Percentiles rank a stretch among this genome's conserved stretches.
Conservation (phyloP, 2,329 filamentous ascomycete genomes). For the Cyphellophora attinorum region DNA sequence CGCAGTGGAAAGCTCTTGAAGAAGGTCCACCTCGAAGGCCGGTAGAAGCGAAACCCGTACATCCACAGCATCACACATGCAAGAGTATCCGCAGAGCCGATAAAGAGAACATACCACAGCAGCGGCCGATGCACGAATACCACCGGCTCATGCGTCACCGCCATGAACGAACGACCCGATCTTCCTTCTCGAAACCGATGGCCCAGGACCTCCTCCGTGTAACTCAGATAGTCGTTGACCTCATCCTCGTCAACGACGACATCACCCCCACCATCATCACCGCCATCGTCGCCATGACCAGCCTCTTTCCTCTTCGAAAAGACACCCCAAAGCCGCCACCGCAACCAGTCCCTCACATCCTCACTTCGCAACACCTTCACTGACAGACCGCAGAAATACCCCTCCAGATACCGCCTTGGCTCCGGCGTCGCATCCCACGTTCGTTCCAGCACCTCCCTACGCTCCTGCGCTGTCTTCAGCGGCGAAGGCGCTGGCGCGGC, state of each 20-base stretch:
- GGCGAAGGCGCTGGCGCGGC: slow-evolving; percentile 38
- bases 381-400: slow-evolving; percentile 58
- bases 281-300: no score
- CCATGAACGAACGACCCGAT: slow-evolving; percentile 47
- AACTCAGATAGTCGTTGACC: slow-evolving; percentile 45
- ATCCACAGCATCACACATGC: not conserved
- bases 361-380: slow-evolving; percentile 49
- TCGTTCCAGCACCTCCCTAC: slow-evolving; percentile 46
- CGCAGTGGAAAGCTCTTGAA: not conserved
- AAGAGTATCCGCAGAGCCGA: not conserved
- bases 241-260: slow-evolving; percentile 38
- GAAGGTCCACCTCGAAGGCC: not conserved
- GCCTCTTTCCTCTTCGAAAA: no score
- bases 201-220: slow-evolving; percentile 45
- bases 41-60: not conserved
- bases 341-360: slow-evolving; percentile 55
- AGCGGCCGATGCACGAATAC: slow-evolving; percentile 51
- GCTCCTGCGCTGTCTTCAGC: slow-evolving; percentile 34
- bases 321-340: slow-evolving; percentile 54
- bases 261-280: slow-evolving; percentile 27
- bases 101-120: slow-evolving; percentile 51
- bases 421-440: slow-evolving; percentile 48
- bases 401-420: slow-evolving; percentile 46
- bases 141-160: slow-evolving; percentile 54
- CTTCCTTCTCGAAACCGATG: slow-evolving; percentile 42